These are phyloP conservation scores for Pleurotus ostreatus DNA, from an alignment of 768 basidiomycete species.

Conservation along the genomic window DNA sequence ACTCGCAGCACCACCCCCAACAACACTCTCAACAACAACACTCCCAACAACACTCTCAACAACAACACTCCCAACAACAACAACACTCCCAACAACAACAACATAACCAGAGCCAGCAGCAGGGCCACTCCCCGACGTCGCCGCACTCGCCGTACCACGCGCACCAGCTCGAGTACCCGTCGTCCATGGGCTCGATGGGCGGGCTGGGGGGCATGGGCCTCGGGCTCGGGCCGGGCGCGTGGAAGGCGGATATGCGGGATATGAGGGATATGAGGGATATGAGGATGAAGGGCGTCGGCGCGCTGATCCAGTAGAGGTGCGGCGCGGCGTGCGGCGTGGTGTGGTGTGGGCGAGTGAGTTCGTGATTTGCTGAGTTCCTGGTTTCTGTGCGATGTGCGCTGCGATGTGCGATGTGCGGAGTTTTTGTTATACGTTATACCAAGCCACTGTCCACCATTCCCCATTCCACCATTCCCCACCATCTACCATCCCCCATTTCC, in stretches of 20 bases:
- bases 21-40: background rate
- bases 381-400: background rate
- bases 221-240: conserved; percentile 34
- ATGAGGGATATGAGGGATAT: conserved; percentile 30
- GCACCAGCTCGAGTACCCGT: conserved; percentile 13
- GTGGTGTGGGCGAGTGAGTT: no score
- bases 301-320: conserved; percentile 32
- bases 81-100: background rate
- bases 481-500: background rate
- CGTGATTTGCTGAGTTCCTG: background rate
- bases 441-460: background rate
- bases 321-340: no score
- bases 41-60: background rate
- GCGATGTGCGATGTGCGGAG: background rate
- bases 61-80: background rate
- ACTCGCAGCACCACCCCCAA: background rate
- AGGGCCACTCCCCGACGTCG: conserved; percentile 21
- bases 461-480: background rate
- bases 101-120: conserved; percentile 32
- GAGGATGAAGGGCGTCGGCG: conserved; percentile 33
- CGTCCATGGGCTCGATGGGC: background rate
- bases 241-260: conserved; percentile 40
- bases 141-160: no score
- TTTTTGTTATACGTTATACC: background rate
- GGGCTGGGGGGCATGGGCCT: conserved; percentile 9